Base-by-base conservation (phyloP, 495 filamentous ascomycete genomes). In the Mycothermus thermophilus region DNA sequence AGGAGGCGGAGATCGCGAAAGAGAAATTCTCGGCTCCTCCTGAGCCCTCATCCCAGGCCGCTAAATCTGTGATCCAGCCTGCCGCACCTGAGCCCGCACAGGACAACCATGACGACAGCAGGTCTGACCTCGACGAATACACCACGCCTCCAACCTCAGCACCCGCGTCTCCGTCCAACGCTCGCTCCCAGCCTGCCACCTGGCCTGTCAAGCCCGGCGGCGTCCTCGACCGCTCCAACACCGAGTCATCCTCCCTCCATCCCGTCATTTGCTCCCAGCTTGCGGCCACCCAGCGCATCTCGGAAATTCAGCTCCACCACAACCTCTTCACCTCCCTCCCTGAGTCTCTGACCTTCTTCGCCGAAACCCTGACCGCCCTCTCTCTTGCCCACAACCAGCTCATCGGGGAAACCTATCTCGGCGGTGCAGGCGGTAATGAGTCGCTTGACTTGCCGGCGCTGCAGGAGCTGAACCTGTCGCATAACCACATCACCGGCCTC, bases 351-450 rank as follows among this genome's bases (percentile, higher is more conserved):
- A 66, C 65, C 9, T 69, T 78, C 43, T 73, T 92, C 28, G 71
- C 73, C 10, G 55, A 71, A 12, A 75, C 73, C 16, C 55, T 96
- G n/a, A 74, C 72, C 1, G 68, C 72, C 8, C 67, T 96, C 32
- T 83, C 85, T 25, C 55, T 96, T 8, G 76, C 83, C 7, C 69
- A 85, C 50, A 94, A 94, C 54, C 71, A 80, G 22, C 63, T 96
- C 15, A 56, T 59, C 2, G 66, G 71, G 15, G 67, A 70, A 35
- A 54, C 56, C 24, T 74, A 77, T 39, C 58, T 87, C 17, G 51
- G 43, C 29, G 47, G 36, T 7, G 32, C 40, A 13, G 40, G 20
- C 21, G 38, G 37, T 17, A 64, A 70, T 11, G 66, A 72, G 16
- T 55, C 63, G 5, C 55, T 94, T 10, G 64, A 69, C 21, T 67